Percentiles rank a stretch among this genome's conserved stretches.
These are phyloP conservation scores for Solanum aculeatissimum DNA, from an alignment of 305 asterid genomes.

Conservation along the genomic window DNA sequence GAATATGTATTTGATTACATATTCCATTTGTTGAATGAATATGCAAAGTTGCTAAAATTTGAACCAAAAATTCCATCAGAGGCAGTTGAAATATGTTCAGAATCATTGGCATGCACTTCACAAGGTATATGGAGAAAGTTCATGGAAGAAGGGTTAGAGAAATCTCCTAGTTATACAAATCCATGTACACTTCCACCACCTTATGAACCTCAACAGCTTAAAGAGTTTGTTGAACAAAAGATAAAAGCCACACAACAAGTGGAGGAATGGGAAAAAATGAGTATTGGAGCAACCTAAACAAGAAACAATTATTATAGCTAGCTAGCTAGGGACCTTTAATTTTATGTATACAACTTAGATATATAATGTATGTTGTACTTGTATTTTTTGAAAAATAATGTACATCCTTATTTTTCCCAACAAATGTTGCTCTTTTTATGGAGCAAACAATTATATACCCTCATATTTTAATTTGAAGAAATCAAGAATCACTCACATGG, in stretches of 20 bases:
- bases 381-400: background rate
- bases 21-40: conserved; percentile 63
- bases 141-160: conserved; percentile 73
- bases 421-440: background rate
- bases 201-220: conserved; percentile 32
- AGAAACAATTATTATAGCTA: background rate
- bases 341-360: background rate
- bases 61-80: conserved; percentile 45
- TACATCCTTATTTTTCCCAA: background rate
- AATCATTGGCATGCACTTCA: conserved; percentile 47
- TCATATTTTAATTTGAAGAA: background rate
- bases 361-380: background rate
- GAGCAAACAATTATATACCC: background rate
- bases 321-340: background rate
- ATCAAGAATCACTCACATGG: background rate
- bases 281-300: conserved; percentile 27
- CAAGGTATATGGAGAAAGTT: conserved; percentile 46
- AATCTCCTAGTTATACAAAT: conserved; percentile 32
- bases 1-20: conserved; percentile 72
- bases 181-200: conserved; percentile 82
- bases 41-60: conserved; percentile 57
- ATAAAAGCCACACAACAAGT: conserved; percentile 38
- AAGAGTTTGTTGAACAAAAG: conserved; percentile 30
- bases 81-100: conserved; percentile 56
- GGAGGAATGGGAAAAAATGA: conserved; percentile 52